phyloP scores from a whole-genome alignment of 192 early-diverging fungal species.

The Backusella westeae region DNA sequence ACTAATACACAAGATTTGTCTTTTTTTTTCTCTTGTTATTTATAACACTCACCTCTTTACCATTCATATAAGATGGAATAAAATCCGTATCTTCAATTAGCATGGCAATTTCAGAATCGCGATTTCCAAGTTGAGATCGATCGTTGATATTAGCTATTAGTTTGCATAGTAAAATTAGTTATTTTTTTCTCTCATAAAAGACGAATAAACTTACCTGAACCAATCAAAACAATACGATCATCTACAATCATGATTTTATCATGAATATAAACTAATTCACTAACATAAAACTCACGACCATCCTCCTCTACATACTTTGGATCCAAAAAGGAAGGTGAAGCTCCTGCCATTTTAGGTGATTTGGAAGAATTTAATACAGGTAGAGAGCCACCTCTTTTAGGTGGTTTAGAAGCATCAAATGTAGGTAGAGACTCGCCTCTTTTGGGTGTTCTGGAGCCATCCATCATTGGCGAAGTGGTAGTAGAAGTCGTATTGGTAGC shows the following conservation, averaged over 20 bases:
- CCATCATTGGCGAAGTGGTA: not conserved
- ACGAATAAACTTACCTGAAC: not conserved
- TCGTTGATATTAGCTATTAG: slow-evolving; percentile 12
- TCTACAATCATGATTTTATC: slow-evolving; percentile 51
- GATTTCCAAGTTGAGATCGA: not conserved
- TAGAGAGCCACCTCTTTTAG: not conserved
- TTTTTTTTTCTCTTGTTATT: not conserved
- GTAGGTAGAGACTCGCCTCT: not conserved
- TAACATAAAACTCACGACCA: slow-evolving; percentile 2
- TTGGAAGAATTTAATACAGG: not conserved
- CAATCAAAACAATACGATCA: not conserved
- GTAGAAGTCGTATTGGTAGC: not conserved
- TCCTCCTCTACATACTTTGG: slow-evolving; percentile 54
- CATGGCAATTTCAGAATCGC: not conserved
- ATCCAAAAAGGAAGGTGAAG: slow-evolving; percentile 37
- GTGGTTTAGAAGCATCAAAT: not conserved
- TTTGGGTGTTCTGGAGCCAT: not conserved
- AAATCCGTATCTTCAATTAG: slow-evolving; percentile 75
- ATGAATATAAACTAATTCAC: slow-evolving; percentile 69
- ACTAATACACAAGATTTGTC: not conserved
- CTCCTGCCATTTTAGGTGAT: not conserved
- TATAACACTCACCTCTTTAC: slow-evolving; percentile 42
- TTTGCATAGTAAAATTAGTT: slow-evolving; percentile 39
- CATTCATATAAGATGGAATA: slow-evolving; percentile 70
- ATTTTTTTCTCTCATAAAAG: not conserved